Conservation (phyloP, 805 yeast species). For the Lipomyces orientalis region DNA sequence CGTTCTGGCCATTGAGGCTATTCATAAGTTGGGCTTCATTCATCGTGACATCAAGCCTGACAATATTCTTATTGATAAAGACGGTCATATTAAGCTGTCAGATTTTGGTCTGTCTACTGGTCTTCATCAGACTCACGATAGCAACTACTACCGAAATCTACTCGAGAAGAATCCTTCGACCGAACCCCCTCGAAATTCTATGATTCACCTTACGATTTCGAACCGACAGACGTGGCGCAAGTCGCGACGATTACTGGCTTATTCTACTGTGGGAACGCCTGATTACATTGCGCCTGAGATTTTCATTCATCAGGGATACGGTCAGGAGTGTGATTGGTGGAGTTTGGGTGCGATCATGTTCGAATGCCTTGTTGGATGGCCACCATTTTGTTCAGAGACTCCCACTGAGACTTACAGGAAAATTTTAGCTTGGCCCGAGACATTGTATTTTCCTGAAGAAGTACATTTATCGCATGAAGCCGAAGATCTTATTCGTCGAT, state of each 20-base stretch:
- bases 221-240: constrained; percentile 96
- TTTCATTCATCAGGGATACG: constrained; percentile 89
- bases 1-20: constrained; percentile 91
- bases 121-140: constrained; percentile 92
- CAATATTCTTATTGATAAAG: constrained; percentile 83
- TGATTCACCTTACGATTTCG: constrained; percentile 92
- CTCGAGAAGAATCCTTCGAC: constrained; percentile 59
- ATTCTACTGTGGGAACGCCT: constrained; percentile 95
- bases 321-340: constrained; percentile 99
- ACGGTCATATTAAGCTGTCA: constrained; percentile 69
- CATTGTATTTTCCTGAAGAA: constrained; percentile 87
- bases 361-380: constrained; percentile 96
- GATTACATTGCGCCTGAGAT: constrained; percentile 97
- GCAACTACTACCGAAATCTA: constrained; percentile 80
- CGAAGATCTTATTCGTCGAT: constrained; percentile 79
- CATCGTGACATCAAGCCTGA: constrained; percentile 98
- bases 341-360: constrained; percentile 95
- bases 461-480: constrained; percentile 87
- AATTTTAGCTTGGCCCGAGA: constrained; percentile 89
- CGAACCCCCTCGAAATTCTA: constrained; percentile 64
- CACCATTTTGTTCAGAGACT: constrained; percentile 93
- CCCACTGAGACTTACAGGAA: constrained; percentile 93
- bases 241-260: constrained; percentile 89
- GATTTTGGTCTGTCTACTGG: constrained; percentile 89
- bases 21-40: constrained; percentile 89